phyloP scores from a whole-genome alignment of 805 yeast genomes.

The Lachancea fermentati region DNA sequence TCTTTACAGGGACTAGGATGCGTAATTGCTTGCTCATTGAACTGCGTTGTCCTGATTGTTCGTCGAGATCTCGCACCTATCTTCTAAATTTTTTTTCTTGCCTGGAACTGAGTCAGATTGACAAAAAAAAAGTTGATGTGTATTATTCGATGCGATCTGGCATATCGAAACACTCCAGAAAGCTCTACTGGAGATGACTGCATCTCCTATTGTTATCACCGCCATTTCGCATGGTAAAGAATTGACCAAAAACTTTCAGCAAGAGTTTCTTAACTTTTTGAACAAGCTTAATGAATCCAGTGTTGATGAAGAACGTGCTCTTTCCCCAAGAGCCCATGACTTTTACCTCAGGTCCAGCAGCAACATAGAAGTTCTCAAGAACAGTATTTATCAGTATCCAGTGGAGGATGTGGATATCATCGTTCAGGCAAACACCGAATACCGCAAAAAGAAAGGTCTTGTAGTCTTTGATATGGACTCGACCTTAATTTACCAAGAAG shows the following conservation, averaged over 20 bases:
- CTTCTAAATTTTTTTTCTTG: too few species aligned
- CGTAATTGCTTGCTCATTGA: conserved; percentile 19
- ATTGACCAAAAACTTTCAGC: conserved; percentile 5
- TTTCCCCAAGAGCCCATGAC: conserved; percentile 18
- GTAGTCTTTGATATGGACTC: conserved; percentile 98
- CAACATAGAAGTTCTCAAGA: not conserved
- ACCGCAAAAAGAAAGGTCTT: conserved; percentile 38
- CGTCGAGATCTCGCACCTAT: too few species aligned
- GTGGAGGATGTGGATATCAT: conserved; percentile 19
- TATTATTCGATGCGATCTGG: too few species aligned
- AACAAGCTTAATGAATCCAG: conserved; percentile 1
- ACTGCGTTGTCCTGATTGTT: not conserved
- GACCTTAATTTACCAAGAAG: conserved; percentile 92
- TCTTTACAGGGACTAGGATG: conserved; percentile 88
- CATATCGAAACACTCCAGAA: too few species aligned
- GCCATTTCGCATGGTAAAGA: conserved; percentile 13
- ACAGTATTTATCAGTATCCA: not conserved
- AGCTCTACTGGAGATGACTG: not conserved
- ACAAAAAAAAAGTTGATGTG: too few species aligned
- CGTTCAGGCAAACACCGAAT: conserved; percentile 20
- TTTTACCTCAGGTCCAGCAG: conserved; percentile 4
- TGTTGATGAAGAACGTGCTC: conserved; percentile 6
- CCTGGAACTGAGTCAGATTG: too few species aligned
- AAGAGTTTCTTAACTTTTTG: conserved; percentile 1
- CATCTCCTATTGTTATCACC: conserved; percentile 10